These are phyloP conservation scores for Boletus eberwhitei DNA, from an alignment of 768 basidiomycete genomes.

Conservation along the genomic window DNA sequence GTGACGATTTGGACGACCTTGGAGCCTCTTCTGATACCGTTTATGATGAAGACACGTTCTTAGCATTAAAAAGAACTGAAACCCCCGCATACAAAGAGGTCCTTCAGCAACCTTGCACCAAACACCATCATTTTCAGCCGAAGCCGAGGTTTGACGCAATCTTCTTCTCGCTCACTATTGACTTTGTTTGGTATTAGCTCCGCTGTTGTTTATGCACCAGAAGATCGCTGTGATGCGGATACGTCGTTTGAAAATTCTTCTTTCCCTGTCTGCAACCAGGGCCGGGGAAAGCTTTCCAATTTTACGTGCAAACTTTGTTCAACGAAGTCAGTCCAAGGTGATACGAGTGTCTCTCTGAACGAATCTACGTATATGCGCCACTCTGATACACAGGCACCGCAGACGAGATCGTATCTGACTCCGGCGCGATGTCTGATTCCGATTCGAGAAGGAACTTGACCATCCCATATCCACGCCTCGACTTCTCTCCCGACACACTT, in stretches of 20 bases:
- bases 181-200: slow-evolving; percentile 13
- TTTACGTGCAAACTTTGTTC: slow-evolving; percentile 25
- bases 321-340: slow-evolving; percentile 17
- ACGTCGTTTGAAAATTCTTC: not conserved
- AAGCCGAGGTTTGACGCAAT: slow-evolving; percentile 17
- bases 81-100: slow-evolving; percentile 17
- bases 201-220: not conserved
- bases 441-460: not conserved
- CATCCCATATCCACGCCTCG: slow-evolving; percentile 5
- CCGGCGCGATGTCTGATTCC: not conserved
- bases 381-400: slow-evolving; percentile 15
- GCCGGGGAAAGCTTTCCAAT: slow-evolving; percentile 2
- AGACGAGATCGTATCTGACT: slow-evolving; percentile 6
- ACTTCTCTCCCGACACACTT: slow-evolving; percentile 9
- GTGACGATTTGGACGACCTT: slow-evolving; percentile 2
- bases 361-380: slow-evolving; percentile 16
- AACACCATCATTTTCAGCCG: not conserved
- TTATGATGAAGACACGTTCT: slow-evolving; percentile 7
- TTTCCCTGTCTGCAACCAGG: slow-evolving; percentile 18
- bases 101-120: not conserved
- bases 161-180: slow-evolving; percentile 2
- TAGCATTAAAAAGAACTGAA: not conserved
- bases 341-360: slow-evolving; percentile 2
- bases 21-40: slow-evolving; percentile 25
- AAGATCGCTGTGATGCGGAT: not conserved